A percentile compares a stretch with the other conserved stretches of the same genome.
These are phyloP conservation scores for Drechslerella stenobrocha DNA, from an alignment of 2,329 filamentous ascomycete species.

Conservation along the genomic window DNA sequence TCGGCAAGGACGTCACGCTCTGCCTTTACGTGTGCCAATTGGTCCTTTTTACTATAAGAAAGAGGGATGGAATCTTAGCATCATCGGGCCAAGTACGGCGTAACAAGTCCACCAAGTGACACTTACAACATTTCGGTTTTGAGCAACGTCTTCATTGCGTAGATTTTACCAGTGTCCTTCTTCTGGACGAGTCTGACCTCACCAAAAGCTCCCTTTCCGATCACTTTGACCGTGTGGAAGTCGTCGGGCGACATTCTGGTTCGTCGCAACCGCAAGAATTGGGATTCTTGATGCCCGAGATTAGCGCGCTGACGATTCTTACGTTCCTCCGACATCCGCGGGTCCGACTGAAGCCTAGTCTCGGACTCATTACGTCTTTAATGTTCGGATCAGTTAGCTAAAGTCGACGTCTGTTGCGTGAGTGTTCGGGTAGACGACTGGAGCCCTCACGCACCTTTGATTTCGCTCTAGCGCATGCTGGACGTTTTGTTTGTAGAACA, in stretches of 20 bases:
- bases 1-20: constrained; percentile 97
- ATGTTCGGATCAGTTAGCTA: constrained; percentile 51
- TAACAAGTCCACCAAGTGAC: background rate
- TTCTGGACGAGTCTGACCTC: constrained; percentile 97
- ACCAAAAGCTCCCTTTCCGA: constrained; percentile 97
- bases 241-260: constrained; percentile 93
- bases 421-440: constrained; percentile 2
- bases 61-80: constrained; percentile 6
- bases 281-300: constrained; percentile 83
- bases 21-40: constrained; percentile 93
- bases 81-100: background rate
- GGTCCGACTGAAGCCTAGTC: constrained; percentile 71
- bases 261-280: constrained; percentile 89
- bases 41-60: constrained; percentile 68
- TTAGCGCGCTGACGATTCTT: constrained; percentile 84
- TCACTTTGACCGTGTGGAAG: constrained; percentile 95
- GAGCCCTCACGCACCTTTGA: constrained; percentile 68
- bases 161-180: constrained; percentile 94
- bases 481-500: constrained; percentile 98
- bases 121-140: constrained; percentile 91
- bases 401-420: constrained; percentile 11
- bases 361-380: constrained; percentile 87
- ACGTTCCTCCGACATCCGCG: constrained; percentile 69
- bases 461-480: constrained; percentile 94
- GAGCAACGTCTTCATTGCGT: constrained; percentile 96